Evolutionary conservation across 306 rosid genomes (phyloP).

Genomic region (Phaseolus lunatus): DNA sequence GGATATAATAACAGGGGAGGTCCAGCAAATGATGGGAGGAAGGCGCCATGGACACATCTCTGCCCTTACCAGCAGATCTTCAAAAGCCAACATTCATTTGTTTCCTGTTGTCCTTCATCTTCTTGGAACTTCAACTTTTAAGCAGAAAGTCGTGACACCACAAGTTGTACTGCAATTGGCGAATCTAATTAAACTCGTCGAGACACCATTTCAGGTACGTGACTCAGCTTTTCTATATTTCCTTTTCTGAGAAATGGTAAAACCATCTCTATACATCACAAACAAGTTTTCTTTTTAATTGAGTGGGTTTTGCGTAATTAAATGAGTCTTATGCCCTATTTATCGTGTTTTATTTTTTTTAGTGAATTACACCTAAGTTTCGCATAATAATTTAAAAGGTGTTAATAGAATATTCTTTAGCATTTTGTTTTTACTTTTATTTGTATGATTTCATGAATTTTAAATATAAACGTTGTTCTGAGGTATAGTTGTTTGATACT

Average conservation of each 20-base stretch:
- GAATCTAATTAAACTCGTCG: conserved; percentile 73
- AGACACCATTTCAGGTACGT: conserved; percentile 91
- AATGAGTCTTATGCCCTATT: neutral
- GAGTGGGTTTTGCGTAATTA: neutral
- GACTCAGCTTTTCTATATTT: conserved; percentile 30
- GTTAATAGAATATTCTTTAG: neutral
- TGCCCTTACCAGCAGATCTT: conserved; percentile 74
- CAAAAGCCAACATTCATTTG: conserved; percentile 79
- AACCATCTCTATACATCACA: neutral
- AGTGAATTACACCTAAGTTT: neutral
- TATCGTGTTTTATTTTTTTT: neutral
- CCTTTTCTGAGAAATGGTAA: conserved; percentile 12
- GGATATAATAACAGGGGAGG: conserved; percentile 78
- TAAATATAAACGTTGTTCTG: too few relatives aligned
- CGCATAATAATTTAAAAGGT: neutral
- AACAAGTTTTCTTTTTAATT: neutral
- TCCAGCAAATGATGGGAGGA: conserved; percentile 93
- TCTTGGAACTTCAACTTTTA: conserved; percentile 84
- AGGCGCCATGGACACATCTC: conserved; percentile 88
- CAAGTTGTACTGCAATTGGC: conserved; percentile 87
- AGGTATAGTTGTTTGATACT: too few relatives aligned
- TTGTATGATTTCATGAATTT: too few relatives aligned
- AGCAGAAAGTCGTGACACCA: conserved; percentile 74
- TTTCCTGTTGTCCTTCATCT: conserved; percentile 97
- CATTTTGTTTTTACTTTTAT: neutral